phyloP scores from a whole-genome alignment of 768 basidiomycete species.

The Pisolithus orientalis region DNA sequence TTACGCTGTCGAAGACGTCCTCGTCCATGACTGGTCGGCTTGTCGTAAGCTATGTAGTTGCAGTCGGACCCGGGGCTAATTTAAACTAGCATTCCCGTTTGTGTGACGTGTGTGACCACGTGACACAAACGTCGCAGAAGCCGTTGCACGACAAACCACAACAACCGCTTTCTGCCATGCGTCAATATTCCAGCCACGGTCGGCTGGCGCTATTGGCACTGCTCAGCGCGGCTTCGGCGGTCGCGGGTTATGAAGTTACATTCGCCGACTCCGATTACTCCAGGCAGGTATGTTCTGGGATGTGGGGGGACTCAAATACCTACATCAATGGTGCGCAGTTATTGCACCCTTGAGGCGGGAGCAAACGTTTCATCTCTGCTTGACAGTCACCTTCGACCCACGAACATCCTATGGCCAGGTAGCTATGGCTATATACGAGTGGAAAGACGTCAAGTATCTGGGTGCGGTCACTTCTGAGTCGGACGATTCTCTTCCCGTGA shows the following conservation, averaged over 20 bases:
- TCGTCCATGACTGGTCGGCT: conserved; percentile 56
- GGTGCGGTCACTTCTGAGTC: conserved; percentile 58
- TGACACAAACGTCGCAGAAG: conserved; percentile 14
- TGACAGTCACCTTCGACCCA: conserved; percentile 67
- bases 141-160: conserved; percentile 17
- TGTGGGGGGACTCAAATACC: conserved; percentile 79
- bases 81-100: background rate
- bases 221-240: conserved; percentile 30
- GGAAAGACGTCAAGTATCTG: conserved; percentile 80
- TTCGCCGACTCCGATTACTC: conserved; percentile 76
- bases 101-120: conserved; percentile 16
- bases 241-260: conserved; percentile 52
- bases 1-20: conserved; percentile 87
- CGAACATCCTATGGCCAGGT: conserved; percentile 74
- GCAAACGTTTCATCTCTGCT: conserved; percentile 11
- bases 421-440: conserved; percentile 95
- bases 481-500: conserved; percentile 60
- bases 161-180: conserved; percentile 26
- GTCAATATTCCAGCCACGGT: conserved; percentile 12
- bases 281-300: conserved; percentile 90
- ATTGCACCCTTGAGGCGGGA: conserved; percentile 4
- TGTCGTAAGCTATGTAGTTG: background rate
- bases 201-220: conserved; percentile 14
- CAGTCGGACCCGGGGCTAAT: background rate
- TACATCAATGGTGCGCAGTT: conserved; percentile 71